Evolutionary conservation across 129 eudicot species (phyloP), one percentile per base, ranked within the genome.

Genomic region (Deinandra increscens): DNA sequence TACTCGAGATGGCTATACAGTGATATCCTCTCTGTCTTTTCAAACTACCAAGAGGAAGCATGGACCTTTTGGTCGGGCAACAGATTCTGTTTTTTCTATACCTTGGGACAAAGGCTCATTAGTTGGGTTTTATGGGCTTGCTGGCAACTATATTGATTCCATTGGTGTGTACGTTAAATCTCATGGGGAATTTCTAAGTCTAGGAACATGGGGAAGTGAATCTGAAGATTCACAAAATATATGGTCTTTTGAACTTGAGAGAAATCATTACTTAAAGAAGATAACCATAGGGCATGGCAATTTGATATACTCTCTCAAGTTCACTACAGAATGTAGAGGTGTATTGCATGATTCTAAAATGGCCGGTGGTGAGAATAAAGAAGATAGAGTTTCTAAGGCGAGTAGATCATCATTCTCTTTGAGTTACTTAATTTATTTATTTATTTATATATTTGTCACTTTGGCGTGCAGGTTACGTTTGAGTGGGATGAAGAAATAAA

Each of bases 21-120:
- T 41, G 1, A 19, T 69, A 48, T 49, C 73, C 1, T 69, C 73
- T 0, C 12, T 69, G 4, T 33, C 49, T 49, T 49, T 34, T 42
- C 0, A 4, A 17, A 64, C 69, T 0, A 64, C 19, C 19, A 64
- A 64, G 69, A 19, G 4, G 5, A 55, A 19, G 3, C 46, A 49
- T 69, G 73, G 73, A 18, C 73, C 73, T 51, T 69, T 69, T 69
- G 73, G 73, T 49, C 10, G 9, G 4, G 45, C 15, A 33, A 9
- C 10, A 0, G 5, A 55, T 0, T 3, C 34, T 17, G 3, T 33
- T 2, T 69, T 69, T 17, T 69, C 73, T 4, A 5, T 69, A 39
- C 73, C 64, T 0, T 53, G 19, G 11, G 33, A 36, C 7, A 37
- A 69, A 31, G 73, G 73, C 9, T 50, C 44, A 3, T 22, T 70